These are phyloP conservation scores for Dichotomocladium elegans DNA, from an alignment of 371 early-diverging fungal species.

Conservation along the genomic window DNA sequence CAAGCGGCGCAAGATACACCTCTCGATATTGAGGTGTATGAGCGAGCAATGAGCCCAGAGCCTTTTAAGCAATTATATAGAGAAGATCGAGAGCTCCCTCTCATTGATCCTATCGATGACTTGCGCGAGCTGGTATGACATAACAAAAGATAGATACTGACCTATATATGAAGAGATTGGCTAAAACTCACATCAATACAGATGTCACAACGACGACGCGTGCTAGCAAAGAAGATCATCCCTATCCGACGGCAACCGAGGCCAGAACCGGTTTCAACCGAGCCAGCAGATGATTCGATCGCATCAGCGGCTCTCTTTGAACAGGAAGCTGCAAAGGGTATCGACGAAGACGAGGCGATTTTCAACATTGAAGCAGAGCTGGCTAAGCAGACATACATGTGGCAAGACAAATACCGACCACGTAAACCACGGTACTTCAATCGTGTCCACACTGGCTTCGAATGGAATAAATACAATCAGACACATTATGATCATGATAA, in stretches of 20 bases:
- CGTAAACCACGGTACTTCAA: slow-evolving; percentile 94
- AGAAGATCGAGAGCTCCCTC: slow-evolving; percentile 54
- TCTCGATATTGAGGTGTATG: slow-evolving; percentile 42
- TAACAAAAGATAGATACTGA: neutral
- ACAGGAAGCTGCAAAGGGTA: slow-evolving; percentile 70
- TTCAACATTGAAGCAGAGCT: slow-evolving; percentile 78
- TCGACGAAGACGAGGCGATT: slow-evolving; percentile 77
- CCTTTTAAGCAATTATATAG: slow-evolving; percentile 41
- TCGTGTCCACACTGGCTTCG: slow-evolving; percentile 93
- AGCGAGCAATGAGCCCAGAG: slow-evolving; percentile 65
- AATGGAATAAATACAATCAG: slow-evolving; percentile 99
- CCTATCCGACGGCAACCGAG: slow-evolving; percentile 34
- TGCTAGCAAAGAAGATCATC: slow-evolving; percentile 54
- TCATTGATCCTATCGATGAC: slow-evolving; percentile 65
- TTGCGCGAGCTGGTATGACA: slow-evolving; percentile 52
- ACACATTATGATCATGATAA: slow-evolving; percentile 96
- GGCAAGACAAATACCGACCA: slow-evolving; percentile 93
- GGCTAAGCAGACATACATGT: slow-evolving; percentile 64
- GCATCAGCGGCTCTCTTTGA: slow-evolving; percentile 53
- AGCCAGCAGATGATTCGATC: slow-evolving; percentile 31
- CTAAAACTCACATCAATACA: slow-evolving; percentile 7
- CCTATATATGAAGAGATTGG: neutral
- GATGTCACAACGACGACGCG: slow-evolving; percentile 57
- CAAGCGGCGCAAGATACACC: slow-evolving; percentile 9
- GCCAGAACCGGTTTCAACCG: slow-evolving; percentile 14